Conservation (phyloP, 257 asterid genomes). For the Capsicum pubescens region DNA sequence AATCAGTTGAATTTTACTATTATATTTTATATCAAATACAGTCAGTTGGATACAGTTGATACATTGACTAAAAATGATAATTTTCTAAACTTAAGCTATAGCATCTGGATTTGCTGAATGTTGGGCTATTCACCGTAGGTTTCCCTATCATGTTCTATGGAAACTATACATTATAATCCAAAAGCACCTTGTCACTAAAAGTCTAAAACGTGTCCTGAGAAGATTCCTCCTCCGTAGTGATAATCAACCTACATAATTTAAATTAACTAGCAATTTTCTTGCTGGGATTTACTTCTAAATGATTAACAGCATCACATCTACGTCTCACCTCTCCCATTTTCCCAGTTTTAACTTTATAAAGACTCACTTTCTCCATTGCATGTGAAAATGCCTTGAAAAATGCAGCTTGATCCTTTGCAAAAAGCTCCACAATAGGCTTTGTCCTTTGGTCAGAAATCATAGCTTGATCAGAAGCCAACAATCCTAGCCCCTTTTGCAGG, state of each 20-base stretch:
- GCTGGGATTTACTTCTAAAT: constrained; percentile 9
- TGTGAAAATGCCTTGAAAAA: constrained; percentile 62
- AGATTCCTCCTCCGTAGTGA: background rate
- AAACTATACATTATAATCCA: background rate
- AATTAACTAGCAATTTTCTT: constrained; percentile 27
- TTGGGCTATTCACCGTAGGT: too few relatives aligned
- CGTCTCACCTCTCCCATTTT: constrained; percentile 78
- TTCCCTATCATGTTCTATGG: constrained; percentile 3
- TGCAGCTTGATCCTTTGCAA: constrained; percentile 62
- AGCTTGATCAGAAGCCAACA: constrained; percentile 67
- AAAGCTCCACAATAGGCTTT: constrained; percentile 68
- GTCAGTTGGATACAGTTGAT: too few relatives aligned
- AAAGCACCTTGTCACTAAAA: background rate
- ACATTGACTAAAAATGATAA: too few relatives aligned
- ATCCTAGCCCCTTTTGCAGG: constrained; percentile 59
- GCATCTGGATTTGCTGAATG: too few relatives aligned
- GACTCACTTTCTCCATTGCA: constrained; percentile 68
- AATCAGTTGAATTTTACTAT: too few relatives aligned
- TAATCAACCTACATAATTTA: background rate
- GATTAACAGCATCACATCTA: constrained; percentile 72
- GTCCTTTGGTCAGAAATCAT: constrained; percentile 66
- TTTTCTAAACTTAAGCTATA: too few relatives aligned
- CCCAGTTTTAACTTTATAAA: constrained; percentile 56
- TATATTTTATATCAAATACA: too few relatives aligned
- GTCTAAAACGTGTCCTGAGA: background rate